phyloP scores from a whole-genome alignment of 345 rosid genomes.

The Cardamine resedifolia region DNA sequence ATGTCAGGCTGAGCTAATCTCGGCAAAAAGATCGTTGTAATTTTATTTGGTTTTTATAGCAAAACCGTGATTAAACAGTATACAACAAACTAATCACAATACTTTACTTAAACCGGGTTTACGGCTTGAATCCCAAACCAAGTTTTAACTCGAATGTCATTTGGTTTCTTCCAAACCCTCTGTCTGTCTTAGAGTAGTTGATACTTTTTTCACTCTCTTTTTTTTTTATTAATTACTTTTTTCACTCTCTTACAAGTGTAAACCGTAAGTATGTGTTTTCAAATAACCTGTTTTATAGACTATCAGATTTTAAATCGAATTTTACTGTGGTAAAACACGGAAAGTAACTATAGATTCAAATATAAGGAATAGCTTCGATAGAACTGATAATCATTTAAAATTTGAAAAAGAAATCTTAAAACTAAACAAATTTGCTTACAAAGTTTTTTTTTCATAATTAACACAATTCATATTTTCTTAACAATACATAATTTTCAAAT shows the following conservation, averaged over 20 bases:
- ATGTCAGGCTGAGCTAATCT: not conserved
- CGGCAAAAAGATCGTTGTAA: not conserved
- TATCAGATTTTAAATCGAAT: not conserved
- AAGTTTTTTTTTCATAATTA: no score
- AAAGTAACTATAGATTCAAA: not conserved
- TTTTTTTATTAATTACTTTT: no score
- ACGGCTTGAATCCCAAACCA: not conserved
- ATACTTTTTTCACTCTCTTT: not conserved
- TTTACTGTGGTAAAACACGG: not conserved
- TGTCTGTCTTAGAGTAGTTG: not conserved
- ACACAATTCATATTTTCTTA: no score
- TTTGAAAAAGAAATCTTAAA: no score
- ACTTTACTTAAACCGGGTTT: not conserved
- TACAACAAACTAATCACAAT: not conserved
- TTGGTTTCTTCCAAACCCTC: not conserved
- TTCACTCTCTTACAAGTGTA: not conserved
- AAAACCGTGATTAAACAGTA: not conserved
- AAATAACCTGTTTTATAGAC: not conserved
- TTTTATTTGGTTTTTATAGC: not conserved
- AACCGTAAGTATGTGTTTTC: not conserved
- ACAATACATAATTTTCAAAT: not conserved
- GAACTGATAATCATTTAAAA: no score
- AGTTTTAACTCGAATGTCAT: not conserved
- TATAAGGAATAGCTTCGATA: not conserved
- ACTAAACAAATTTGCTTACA: no score